A percentile compares a stretch with the other conserved stretches of the same genome.
Conservation (phyloP, 768 basidiomycete species). For the Podaxis sp. region DNA sequence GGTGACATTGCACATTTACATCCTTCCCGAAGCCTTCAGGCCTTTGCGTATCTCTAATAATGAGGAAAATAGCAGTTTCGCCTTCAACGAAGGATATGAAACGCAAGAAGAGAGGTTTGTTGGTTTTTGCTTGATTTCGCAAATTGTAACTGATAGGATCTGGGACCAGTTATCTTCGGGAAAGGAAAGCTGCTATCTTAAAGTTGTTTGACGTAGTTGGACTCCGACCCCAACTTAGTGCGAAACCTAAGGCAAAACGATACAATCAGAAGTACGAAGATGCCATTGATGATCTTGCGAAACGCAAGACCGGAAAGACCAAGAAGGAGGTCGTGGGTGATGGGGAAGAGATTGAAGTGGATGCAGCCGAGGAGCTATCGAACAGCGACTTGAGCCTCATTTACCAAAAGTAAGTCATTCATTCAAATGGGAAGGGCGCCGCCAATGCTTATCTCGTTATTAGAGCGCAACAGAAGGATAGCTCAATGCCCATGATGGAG, state of each 20-base stretch:
- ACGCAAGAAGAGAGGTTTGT: conserved; percentile 69
- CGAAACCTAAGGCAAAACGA: conserved; percentile 32
- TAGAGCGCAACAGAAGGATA: conserved; percentile 86
- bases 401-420: conserved; percentile 66
- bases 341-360: conserved; percentile 81
- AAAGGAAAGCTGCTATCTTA: conserved; percentile 74
- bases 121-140: background rate
- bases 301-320: conserved; percentile 40
- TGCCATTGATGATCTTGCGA: conserved; percentile 40
- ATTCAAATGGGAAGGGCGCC: background rate
- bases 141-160: background rate
- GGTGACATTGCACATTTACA: conserved; percentile 71
- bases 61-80: conserved; percentile 16
- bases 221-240: conserved; percentile 61
- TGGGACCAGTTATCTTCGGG: conserved; percentile 53
- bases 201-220: conserved; percentile 72
- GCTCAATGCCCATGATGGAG: conserved; percentile 75
- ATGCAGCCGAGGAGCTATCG: conserved; percentile 78
- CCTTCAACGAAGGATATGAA: conserved; percentile 79
- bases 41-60: conserved; percentile 3
- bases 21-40: conserved; percentile 69
- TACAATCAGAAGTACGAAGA: conserved; percentile 36
- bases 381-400: conserved; percentile 82
- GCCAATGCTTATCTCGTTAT: conserved; percentile 5
- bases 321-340: conserved; percentile 73